A percentile compares a stretch with the other conserved stretches of the same genome.
phyloP scores from a whole-genome alignment of 1,284 basidiomycete species.

The Ganoderma meredithae region DNA sequence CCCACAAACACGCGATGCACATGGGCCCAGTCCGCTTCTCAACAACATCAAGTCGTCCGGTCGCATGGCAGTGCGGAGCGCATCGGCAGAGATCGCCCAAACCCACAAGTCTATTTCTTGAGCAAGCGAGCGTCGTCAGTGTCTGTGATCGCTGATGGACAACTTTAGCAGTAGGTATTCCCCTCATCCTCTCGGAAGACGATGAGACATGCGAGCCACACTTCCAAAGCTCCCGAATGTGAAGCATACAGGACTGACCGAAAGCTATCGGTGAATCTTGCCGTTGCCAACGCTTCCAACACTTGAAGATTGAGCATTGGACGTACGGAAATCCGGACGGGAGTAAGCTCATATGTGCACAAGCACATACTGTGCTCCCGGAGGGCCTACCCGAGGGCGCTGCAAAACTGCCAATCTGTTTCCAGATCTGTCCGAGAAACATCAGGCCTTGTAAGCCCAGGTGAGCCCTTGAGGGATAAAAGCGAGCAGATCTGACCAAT shows the following conservation, averaged over 20 bases:
- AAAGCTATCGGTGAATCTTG: background rate
- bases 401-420: background rate
- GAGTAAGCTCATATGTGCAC: background rate
- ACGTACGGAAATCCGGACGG: no score
- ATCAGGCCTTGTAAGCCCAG: background rate
- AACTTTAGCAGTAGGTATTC: no score
- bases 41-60: background rate
- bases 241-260: background rate
- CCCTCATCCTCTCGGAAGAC: background rate
- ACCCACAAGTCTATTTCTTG: background rate
- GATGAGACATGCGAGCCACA: background rate
- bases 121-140: background rate
- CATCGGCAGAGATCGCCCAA: background rate
- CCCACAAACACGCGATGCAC: background rate
- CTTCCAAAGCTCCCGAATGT: no score
- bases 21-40: background rate
- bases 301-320: background rate
- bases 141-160: background rate
- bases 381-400: background rate
- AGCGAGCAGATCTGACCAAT: background rate
- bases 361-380: background rate
- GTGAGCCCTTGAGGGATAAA: background rate
- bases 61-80: background rate
- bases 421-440: background rate
- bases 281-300: background rate